Percentiles rank a stretch among this genome's conserved stretches.
phyloP scores from a whole-genome alignment of 805 yeast genomes.

The Yarrowia deformans region DNA sequence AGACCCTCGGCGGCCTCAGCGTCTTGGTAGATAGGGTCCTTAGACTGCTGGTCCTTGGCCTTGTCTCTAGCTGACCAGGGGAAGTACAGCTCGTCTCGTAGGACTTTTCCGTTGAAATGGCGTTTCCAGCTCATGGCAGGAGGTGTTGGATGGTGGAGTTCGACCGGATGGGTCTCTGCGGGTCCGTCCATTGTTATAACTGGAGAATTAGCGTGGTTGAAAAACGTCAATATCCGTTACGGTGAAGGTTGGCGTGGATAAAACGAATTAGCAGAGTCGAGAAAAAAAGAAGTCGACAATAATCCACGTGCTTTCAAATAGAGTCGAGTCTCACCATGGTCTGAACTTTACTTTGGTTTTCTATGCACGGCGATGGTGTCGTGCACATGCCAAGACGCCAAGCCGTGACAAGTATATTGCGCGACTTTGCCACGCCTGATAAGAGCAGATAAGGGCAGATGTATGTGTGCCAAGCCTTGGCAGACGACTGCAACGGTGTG shows the following conservation, averaged over 20 bases:
- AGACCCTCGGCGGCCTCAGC: slow-evolving; percentile 18
- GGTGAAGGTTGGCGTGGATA: neutral
- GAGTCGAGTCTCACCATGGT: neutral
- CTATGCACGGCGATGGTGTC: slow-evolving; percentile 21
- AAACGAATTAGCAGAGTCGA: neutral
- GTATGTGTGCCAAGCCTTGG: too few species aligned
- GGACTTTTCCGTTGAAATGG: slow-evolving; percentile 25
- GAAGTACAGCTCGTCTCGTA: slow-evolving; percentile 29
- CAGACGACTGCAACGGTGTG: too few species aligned
- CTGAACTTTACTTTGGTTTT: neutral
- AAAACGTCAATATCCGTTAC: neutral
- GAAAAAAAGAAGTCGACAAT: neutral
- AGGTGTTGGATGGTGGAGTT: neutral
- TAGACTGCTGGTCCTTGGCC: slow-evolving; percentile 23
- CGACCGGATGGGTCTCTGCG: neutral
- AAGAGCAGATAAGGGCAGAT: too few species aligned
- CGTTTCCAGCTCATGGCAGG: slow-evolving; percentile 25
- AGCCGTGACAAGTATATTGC: neutral
- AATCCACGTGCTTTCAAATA: neutral
- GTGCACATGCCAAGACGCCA: slow-evolving; percentile 29
- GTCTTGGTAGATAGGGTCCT: slow-evolving; percentile 21
- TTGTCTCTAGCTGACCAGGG: slow-evolving; percentile 21
- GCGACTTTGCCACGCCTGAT: neutral
- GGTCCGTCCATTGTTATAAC: slow-evolving; percentile 8
- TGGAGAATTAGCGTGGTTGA: neutral